Conservation (phyloP, 805 yeast genomes). For the Monosporozyma servazzii region DNA sequence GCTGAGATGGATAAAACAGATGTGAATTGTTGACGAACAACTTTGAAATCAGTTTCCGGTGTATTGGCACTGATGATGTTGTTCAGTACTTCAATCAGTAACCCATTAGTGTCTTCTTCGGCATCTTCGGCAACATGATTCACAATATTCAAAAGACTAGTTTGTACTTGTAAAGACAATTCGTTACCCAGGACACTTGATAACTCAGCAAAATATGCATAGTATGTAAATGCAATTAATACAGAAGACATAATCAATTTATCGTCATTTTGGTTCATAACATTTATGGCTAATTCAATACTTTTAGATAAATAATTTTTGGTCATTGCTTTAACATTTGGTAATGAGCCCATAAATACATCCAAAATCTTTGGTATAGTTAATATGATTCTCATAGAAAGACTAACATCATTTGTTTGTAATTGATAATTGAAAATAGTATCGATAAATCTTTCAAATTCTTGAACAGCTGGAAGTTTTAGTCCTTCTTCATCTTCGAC, state of each 20-base stretch:
- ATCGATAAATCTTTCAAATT: conserved; percentile 4
- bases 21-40: conserved; percentile 34
- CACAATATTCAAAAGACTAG: conserved; percentile 31
- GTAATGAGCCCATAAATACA: conserved; percentile 35
- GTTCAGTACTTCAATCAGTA: conserved; percentile 61
- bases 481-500: conserved; percentile 13
- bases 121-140: conserved; percentile 46
- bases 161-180: conserved; percentile 15
- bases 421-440: conserved; percentile 8
- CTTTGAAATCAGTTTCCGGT: conserved; percentile 15
- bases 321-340: conserved; percentile 29
- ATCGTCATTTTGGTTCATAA: conserved; percentile 13
- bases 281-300: conserved; percentile 19
- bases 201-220: conserved; percentile 33
- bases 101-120: conserved; percentile 71
- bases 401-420: conserved; percentile 28
- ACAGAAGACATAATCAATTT: conserved; percentile 22
- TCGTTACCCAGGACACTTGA: conserved; percentile 19
- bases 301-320: conserved; percentile 18
- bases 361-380: conserved; percentile 49
- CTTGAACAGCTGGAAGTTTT: neutral
- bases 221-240: conserved; percentile 47
- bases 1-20: conserved; percentile 57
- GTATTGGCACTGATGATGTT: conserved; percentile 34
- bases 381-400: conserved; percentile 42